Evolutionary conservation across 441 rosid genomes (phyloP), one percentile per base, ranked within the genome.

Genomic region (Arabidopsis lyrata): DNA sequence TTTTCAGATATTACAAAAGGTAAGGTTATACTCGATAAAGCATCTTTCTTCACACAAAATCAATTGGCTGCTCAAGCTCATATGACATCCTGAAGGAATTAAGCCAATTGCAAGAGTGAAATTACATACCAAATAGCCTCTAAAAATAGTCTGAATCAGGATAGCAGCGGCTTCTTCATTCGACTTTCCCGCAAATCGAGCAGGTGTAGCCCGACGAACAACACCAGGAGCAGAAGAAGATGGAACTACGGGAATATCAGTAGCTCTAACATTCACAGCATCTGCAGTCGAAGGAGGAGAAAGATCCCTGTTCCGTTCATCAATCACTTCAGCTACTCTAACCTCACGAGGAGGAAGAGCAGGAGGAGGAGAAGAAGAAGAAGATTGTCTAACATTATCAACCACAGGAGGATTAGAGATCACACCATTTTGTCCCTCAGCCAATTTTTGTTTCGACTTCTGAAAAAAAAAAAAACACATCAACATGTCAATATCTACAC

Each of bases 121-220:
- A 68, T 20, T 1, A 38, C 79, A 32, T 81, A 86, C 98, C 97
- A 87, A 70, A 70, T 91, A 87, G 38, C 91, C 95, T 63, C 97
- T 84, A 76, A 93, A 91, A 38, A 96, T 81, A 36, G 93, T 90
- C 81, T 95, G 99, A 81, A 95, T 91, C 83, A 81, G 79, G 75
- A 91, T 86, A 6, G 96, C 98, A 18, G 95, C 94, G 1, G 66
- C 91, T 83, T 91, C 98, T 75, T 91, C 92, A 38, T 75, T 82
- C 15, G 89, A 82, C 81, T 88, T 86, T 39, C 96, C 92, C 2
- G 77, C 80, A 82, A 81, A 87, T 44, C 82, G 87, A 64, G 72
- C 22, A 59, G 78, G 68, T 22, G 31, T 76, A 42, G 81, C 63
- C 42, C 67, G 54, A 42, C 18, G 80, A 77, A 83, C 85, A 31